Evolutionary conservation across 1,284 basidiomycete species (phyloP).

Genomic region (Cystobasidiaceae sp.): DNA sequence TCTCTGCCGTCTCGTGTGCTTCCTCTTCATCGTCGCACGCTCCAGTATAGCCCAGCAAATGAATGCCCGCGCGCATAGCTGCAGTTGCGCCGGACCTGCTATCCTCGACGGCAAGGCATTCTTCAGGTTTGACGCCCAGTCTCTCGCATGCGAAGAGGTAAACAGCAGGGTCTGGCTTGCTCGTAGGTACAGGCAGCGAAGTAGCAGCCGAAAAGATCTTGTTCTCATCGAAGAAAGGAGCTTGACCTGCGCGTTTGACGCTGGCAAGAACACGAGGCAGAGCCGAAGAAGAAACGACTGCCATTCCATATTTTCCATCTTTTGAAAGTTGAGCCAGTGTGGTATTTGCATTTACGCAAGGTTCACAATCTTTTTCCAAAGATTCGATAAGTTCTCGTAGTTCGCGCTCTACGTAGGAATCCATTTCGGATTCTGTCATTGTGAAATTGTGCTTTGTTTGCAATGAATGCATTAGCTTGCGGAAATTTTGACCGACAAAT

Average conservation of each 20-base stretch:
- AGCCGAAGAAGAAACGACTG: conserved; percentile 30
- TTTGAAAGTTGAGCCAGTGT: conserved; percentile 1
- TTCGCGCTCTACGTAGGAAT: conserved; percentile 23
- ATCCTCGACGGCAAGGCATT: conserved; percentile 29
- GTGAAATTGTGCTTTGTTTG: conserved; percentile 11
- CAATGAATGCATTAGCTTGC: conserved; percentile 9
- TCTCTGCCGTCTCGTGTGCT: conserved; percentile 1
- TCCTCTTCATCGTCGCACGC: conserved; percentile 25
- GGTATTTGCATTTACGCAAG: not conserved
- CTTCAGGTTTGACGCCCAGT: conserved; percentile 21
- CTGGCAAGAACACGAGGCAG: conserved; percentile 16
- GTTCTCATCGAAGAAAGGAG: conserved; percentile 4
- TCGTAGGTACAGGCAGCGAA: conserved; percentile 24
- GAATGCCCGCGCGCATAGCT: conserved; percentile 29
- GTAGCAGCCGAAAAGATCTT: conserved; percentile 25
- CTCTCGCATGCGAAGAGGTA: conserved; percentile 29
- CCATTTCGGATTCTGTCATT: conserved; percentile 3
- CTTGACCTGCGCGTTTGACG: conserved; percentile 13
- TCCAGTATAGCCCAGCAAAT: conserved; percentile 19
- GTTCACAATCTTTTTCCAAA: conserved; percentile 1
- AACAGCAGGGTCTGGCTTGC: conserved; percentile 30
- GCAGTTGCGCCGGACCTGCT: conserved; percentile 18
- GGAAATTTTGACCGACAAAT: conserved; percentile 30
- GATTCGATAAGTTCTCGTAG: not conserved
- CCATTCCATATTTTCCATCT: conserved; percentile 21